These are phyloP conservation scores for Carpinus viminea DNA, from an alignment of 306 rosid genomes.

Conservation along the genomic window DNA sequence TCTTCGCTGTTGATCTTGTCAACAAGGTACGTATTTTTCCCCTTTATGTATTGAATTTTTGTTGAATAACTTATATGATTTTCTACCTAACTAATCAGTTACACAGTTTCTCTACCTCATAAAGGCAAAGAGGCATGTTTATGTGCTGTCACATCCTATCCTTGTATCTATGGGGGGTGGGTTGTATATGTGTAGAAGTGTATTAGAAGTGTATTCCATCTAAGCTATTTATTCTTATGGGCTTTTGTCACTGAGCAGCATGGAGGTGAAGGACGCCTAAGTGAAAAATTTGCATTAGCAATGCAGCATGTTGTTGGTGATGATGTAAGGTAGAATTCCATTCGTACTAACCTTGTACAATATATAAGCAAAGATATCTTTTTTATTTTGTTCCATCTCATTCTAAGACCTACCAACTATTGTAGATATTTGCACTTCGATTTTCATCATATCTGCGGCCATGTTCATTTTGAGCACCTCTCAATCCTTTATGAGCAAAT, in stretches of 20 bases:
- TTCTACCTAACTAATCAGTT: conserved; percentile 22
- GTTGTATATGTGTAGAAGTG: conserved; percentile 8
- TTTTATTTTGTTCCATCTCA: conserved; percentile 12
- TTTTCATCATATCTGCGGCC: conserved; percentile 93
- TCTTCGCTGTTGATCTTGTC: conserved; percentile 84
- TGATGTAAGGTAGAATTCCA: conserved; percentile 80
- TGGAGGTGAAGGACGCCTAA: conserved; percentile 92
- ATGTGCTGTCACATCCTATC: conserved; percentile 6
- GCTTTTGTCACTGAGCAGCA: conserved; percentile 55
- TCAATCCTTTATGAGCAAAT: conserved; percentile 87
- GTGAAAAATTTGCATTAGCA: conserved; percentile 69
- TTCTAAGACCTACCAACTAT: conserved; percentile 25
- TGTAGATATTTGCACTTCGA: conserved; percentile 95
- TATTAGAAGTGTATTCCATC: conserved; percentile 9
- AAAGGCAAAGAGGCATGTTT: conserved; percentile 13
- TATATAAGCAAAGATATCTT: neutral
- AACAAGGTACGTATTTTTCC: conserved; percentile 60
- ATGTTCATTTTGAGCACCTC: conserved; percentile 91
- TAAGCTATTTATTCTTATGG: conserved; percentile 31
- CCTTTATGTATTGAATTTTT: conserved; percentile 12
- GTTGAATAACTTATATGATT: conserved; percentile 2
- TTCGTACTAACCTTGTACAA: conserved; percentile 32
- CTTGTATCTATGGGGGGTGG: conserved; percentile 1
- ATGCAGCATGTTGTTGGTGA: conserved; percentile 64
- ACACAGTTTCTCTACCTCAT: conserved; percentile 14